These are phyloP conservation scores for Oryza officinalis DNA, from an alignment of 176 grass and related monocot species.

Conservation along the genomic window DNA sequence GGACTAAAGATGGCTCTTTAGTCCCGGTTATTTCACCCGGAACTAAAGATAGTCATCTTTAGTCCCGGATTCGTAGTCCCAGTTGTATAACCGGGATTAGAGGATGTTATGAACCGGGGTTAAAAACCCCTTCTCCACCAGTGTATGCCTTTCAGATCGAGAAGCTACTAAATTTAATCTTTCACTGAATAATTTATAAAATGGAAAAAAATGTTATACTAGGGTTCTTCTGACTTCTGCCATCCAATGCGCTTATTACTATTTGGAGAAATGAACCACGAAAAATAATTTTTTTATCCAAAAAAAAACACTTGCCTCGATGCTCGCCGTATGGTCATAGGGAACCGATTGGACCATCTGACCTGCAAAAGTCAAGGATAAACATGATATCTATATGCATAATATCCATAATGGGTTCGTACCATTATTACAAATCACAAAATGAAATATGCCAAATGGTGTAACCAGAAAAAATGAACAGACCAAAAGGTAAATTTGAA, in stretches of 20 bases:
- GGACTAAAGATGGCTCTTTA: no score
- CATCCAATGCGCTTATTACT: no score
- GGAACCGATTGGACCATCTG: slow-evolving; percentile 38
- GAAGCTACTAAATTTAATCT: background rate
- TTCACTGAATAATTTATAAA: no score
- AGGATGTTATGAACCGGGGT: no score
- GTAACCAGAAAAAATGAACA: background rate
- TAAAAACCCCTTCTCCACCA: no score
- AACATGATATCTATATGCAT: background rate
- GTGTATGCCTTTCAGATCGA: background rate
- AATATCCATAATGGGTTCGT: no score
- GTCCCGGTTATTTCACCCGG: no score
- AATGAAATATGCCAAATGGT: background rate
- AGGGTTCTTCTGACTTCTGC: no score
- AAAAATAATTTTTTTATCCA: background rate
- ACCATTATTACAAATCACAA: background rate
- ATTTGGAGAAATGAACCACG: background rate
- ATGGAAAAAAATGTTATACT: background rate
- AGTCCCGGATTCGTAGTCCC: no score
- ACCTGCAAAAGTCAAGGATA: background rate
- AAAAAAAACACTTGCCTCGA: slow-evolving; percentile 41
- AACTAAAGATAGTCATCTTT: no score
- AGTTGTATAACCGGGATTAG: no score
- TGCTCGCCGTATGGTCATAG: slow-evolving; percentile 59
- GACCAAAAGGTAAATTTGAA: no score